Evolutionary conservation across 768 basidiomycete genomes (phyloP).

Genomic region (Boletus coccyginus): DNA sequence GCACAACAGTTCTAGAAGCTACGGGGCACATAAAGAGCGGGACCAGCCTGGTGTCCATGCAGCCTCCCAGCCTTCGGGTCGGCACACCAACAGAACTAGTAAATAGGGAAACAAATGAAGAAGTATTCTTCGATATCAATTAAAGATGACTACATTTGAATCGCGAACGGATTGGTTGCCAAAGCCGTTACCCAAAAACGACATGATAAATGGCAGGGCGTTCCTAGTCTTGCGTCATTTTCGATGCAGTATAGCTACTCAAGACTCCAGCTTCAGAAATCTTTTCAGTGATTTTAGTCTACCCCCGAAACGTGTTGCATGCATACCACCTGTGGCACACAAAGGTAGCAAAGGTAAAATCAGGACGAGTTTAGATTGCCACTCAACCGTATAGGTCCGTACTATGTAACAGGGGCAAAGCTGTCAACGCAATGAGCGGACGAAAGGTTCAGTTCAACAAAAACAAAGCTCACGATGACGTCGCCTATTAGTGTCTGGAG

Average conservation of each 20-base stretch:
- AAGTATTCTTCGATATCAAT: not conserved
- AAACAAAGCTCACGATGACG: too few relatives aligned
- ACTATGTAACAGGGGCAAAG: not conserved
- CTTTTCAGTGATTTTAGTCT: not conserved
- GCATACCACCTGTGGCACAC: not conserved
- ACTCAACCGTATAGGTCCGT: not conserved
- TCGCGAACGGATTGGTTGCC: not conserved
- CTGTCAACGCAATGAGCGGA: not conserved
- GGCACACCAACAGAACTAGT: not conserved
- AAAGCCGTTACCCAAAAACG: not conserved
- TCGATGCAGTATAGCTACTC: too few relatives aligned
- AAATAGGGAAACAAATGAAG: not conserved
- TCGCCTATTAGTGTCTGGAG: too few relatives aligned
- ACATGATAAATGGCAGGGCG: too few relatives aligned
- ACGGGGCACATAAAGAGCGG: too few relatives aligned
- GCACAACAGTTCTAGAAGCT: too few relatives aligned
- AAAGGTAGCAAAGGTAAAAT: not conserved
- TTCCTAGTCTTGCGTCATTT: too few relatives aligned
- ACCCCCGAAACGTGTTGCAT: not conserved
- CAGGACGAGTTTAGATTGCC: not conserved
- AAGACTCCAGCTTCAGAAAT: not conserved
- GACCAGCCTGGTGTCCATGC: not conserved
- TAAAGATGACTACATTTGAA: not conserved
- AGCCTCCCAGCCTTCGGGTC: not conserved
- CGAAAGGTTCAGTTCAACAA: too few relatives aligned